Evolutionary conservation across 1,284 basidiomycete species (phyloP).

Genomic region (Cryptococcus neoformans): DNA sequence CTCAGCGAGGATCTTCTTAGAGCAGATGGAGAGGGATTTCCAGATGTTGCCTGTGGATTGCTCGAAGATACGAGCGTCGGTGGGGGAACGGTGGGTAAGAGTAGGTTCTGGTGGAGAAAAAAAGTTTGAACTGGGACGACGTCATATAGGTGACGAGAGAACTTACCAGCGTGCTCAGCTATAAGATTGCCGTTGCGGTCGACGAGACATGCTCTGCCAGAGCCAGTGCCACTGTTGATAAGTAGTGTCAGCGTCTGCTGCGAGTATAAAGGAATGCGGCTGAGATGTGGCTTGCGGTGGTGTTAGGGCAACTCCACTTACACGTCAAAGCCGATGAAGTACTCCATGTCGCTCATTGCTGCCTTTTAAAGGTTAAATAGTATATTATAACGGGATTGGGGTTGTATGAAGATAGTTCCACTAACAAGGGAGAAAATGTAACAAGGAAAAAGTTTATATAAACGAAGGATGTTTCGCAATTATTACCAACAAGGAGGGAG

Average conservation of each 20-base stretch:
- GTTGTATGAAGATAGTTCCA: no score
- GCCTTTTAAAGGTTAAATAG: neutral
- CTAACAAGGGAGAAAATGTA: no score
- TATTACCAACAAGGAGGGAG: no score
- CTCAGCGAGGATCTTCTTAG: constrained; percentile 62
- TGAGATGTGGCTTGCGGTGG: neutral
- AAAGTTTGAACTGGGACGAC: neutral
- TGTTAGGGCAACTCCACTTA: constrained; percentile 29
- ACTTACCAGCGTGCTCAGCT: constrained; percentile 53
- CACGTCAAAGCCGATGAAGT: constrained; percentile 61
- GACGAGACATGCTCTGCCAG: constrained; percentile 83
- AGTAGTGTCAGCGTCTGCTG: no score
- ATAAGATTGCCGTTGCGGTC: constrained; percentile 69
- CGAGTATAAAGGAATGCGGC: no score
- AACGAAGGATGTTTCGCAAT: no score
- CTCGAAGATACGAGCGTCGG: constrained; percentile 91
- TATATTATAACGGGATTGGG: no score
- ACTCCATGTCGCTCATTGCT: constrained; percentile 28
- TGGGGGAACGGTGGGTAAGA: constrained; percentile 75
- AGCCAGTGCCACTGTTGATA: constrained; percentile 73
- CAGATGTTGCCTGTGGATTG: constrained; percentile 74
- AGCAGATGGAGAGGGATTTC: constrained; percentile 67
- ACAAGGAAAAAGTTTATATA: no score
- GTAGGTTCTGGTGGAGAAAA: constrained; percentile 59
- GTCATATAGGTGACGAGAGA: neutral